Conservation (phyloP, 257 asterid genomes). For the Penstemon barbatus region DNA sequence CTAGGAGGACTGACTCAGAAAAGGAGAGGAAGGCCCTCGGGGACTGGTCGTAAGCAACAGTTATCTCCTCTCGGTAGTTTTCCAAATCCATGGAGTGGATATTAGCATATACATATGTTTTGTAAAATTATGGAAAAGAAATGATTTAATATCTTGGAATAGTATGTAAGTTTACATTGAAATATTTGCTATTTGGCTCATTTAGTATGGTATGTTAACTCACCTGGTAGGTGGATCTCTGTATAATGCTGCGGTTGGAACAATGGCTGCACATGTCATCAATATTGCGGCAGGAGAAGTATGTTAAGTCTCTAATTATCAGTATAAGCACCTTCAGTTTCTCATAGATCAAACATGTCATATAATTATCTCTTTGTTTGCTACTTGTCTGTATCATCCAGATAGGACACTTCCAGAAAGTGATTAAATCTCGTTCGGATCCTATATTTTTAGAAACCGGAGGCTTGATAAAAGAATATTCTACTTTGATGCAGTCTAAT, state of each 20-base stretch:
- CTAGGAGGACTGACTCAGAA: constrained; percentile 45
- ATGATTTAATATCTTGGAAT: neutral
- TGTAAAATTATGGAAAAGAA: neutral
- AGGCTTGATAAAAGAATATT: neutral
- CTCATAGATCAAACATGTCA: neutral
- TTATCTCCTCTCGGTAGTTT: constrained; percentile 50
- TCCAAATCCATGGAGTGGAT: neutral
- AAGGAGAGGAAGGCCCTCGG: constrained; percentile 78
- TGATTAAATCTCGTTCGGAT: neutral
- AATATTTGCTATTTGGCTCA: constrained; percentile 20
- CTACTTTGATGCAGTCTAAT: neutral
- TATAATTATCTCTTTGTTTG: neutral
- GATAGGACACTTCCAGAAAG: neutral
- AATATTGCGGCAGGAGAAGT: constrained; percentile 61
- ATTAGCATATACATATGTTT: too few relatives aligned
- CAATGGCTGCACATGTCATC: constrained; percentile 53
- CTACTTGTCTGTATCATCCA: constrained; percentile 8
- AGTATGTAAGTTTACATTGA: constrained; percentile 4
- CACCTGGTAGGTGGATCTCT: constrained; percentile 53
- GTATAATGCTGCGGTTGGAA: constrained; percentile 35
- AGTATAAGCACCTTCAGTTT: neutral
- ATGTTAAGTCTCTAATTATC: constrained; percentile 24
- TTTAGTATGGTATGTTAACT: constrained; percentile 16
- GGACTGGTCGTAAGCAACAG: constrained; percentile 64
- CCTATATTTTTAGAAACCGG: neutral